Conservation (phyloP, 495 filamentous ascomycete species). For the Talaromyces proteolyticus region DNA sequence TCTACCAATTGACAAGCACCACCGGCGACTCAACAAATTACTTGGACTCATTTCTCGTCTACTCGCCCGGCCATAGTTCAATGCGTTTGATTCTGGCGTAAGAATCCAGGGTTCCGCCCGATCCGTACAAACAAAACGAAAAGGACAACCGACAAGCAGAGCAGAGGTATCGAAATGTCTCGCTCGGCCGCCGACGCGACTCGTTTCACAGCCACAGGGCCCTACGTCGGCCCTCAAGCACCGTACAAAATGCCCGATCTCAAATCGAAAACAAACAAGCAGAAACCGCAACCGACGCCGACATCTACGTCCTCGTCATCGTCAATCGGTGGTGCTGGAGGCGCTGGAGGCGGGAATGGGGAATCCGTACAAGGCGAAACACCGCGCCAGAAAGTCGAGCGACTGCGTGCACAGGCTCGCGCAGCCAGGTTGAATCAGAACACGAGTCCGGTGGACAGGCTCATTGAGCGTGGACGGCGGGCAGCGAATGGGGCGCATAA, state of each 20-base stretch:
- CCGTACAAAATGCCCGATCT: conserved; percentile 30
- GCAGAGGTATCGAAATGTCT: conserved; percentile 43
- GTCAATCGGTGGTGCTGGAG: too few species aligned
- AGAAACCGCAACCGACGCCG: conserved; percentile 13
- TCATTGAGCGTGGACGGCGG: conserved; percentile 60
- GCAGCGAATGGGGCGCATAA: conserved; percentile 83
- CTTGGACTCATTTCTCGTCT: too few species aligned
- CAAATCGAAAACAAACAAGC: conserved; percentile 9
- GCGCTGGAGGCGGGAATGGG: too few species aligned
- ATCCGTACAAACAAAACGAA: conserved; percentile 7
- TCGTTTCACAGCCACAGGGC: conserved; percentile 88
- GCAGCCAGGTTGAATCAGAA: conserved; percentile 60
- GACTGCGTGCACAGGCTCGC: conserved; percentile 75
- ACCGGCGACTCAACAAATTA: too few species aligned
- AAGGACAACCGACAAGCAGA: background rate
- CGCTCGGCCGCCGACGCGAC: conserved; percentile 91
- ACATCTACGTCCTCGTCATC: conserved; percentile 5
- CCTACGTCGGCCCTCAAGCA: conserved; percentile 73
- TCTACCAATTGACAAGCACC: too few species aligned
- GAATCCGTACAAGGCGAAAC: conserved; percentile 51
- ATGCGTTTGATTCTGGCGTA: too few species aligned
- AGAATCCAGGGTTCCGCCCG: too few species aligned
- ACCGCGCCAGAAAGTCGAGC: conserved; percentile 80
- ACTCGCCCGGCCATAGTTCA: too few species aligned
- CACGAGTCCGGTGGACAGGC: conserved; percentile 56